Conservation (phyloP, 805 yeast genomes). For the Pichia phayaonensis region DNA sequence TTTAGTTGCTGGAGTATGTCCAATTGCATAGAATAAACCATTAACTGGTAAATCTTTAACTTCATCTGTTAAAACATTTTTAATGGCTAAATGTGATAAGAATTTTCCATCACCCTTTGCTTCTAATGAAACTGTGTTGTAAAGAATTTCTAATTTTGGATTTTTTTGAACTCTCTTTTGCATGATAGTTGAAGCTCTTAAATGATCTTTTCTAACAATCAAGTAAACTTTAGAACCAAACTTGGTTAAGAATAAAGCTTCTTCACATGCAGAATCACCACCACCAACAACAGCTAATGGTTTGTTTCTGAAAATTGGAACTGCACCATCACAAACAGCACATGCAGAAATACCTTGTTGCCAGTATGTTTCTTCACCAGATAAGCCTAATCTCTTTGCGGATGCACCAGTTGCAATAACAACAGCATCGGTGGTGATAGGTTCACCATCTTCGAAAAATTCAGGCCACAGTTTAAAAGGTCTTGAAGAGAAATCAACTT, state of each 20-base stretch:
- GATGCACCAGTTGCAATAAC: constrained; percentile 97
- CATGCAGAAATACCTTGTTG: constrained; percentile 99
- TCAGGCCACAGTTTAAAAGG: constrained; percentile 98
- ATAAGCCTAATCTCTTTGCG: constrained; percentile 86
- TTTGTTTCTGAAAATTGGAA: constrained; percentile 95
- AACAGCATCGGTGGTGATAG: constrained; percentile 87
- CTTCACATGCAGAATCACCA: constrained; percentile 99
- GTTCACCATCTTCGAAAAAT: constrained; percentile 85
- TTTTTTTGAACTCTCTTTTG: constrained; percentile 81
- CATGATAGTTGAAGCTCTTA: constrained; percentile 96
- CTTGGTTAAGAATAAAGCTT: constrained; percentile 92
- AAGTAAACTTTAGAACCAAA: constrained; percentile 94
- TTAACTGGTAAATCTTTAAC: constrained; percentile 64
- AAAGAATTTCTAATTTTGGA: constrained; percentile 86
- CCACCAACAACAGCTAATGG: constrained; percentile 98
- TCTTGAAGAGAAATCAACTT: constrained; percentile 76
- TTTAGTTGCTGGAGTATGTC: constrained; percentile 91
- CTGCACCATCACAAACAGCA: constrained; percentile 99
- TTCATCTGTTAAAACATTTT: constrained; percentile 68
- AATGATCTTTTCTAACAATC: constrained; percentile 87
- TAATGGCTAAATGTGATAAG: constrained; percentile 53
- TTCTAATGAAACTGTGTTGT: constrained; percentile 76
- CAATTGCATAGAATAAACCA: constrained; percentile 96
- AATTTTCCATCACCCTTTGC: constrained; percentile 93
- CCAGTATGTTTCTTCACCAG: constrained; percentile 98